Evolutionary conservation across 1,139 yeast species (phyloP), one percentile per base, ranked within the genome.

Genomic region (Lodderomyces parapsilosis): DNA sequence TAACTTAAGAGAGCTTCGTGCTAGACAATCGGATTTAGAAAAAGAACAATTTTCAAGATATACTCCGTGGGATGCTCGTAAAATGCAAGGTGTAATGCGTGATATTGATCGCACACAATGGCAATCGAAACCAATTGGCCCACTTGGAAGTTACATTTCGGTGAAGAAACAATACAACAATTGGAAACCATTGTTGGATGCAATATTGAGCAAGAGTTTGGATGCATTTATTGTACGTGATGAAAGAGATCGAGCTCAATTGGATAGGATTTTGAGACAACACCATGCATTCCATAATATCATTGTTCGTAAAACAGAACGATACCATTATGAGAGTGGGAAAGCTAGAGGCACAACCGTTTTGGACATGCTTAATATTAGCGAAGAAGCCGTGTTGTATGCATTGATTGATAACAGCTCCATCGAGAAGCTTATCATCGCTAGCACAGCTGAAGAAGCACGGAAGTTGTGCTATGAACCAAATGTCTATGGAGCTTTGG

Each of bases 61-160:
- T 45, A 58, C 66, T 3, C 77, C 83, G 0, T 85, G 79, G 73
- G 83, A 80, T 4, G 34, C 39, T 17, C 46, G 51, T 1, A 62
- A 63, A 13, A 73, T 81, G 62, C 64, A 59, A 18, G 40, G 45
- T 1, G 63, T 80, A 6, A 54, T 84, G 8, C 50, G 54, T 1
- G 77, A 66, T 1, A 77, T 87, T 10, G 56, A 66, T 15, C 54
- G 35, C 47, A 50, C 38, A 27, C 57, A 42, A 66, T 86, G 77
- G 73, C 70, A 67, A 17, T 51, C 58, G 2, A 56, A 53, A 18
- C 96, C 96, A 0, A 60, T 86, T n/a, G 99, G 99, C 0, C 99
- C 99, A 0, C 47, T 91, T 1, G 98, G 97, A 0, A 54, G 71
- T 7, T 68, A 68, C 46, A 70, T 90, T 2, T 70, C 77, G 8